A percentile compares a stretch with the other conserved stretches of the same genome.
phyloP scores from a whole-genome alignment of 1,139 yeast genomes.

The Pichia sp. region DNA sequence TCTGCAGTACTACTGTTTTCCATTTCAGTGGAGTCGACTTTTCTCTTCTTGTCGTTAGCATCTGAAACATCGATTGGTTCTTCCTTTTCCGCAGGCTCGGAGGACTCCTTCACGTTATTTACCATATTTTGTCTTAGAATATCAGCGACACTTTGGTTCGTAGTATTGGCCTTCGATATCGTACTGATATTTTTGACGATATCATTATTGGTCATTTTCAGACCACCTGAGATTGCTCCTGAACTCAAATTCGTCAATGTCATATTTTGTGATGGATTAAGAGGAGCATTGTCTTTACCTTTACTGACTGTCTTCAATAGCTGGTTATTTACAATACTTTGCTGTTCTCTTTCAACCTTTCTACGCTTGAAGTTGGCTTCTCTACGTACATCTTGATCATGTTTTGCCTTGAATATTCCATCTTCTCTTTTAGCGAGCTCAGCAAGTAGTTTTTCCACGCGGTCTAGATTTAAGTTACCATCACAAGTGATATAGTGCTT shows the following conservation, averaged over 20 bases:
- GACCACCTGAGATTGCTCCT: conserved; percentile 65
- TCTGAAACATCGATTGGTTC: conserved; percentile 27
- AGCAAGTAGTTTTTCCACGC: conserved; percentile 68
- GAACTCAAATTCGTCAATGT: conserved; percentile 63
- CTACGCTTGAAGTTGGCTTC: conserved; percentile 63
- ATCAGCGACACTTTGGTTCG: conserved; percentile 68
- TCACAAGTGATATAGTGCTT: conserved; percentile 84
- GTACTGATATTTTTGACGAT: conserved; percentile 63
- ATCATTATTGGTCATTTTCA: conserved; percentile 66
- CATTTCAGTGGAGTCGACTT: conserved; percentile 1
- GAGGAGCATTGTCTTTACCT: conserved; percentile 75
- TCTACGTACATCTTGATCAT: conserved; percentile 62
- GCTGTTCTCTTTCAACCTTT: conserved; percentile 40
- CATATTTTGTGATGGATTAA: conserved; percentile 65
- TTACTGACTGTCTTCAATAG: conserved; percentile 38
- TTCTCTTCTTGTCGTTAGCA: conserved; percentile 17
- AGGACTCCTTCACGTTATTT: conserved; percentile 15
- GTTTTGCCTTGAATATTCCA: conserved; percentile 67
- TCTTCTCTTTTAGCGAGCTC: conserved; percentile 71
- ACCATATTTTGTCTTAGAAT: conserved; percentile 43
- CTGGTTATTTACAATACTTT: conserved; percentile 32
- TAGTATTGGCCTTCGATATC: conserved; percentile 71
- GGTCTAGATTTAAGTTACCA: conserved; percentile 69
- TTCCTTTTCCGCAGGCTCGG: background rate
- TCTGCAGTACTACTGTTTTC: conserved; percentile 23